Evolutionary conservation across 345 rosid species (phyloP).

Genomic region (Ricinus communis): DNA sequence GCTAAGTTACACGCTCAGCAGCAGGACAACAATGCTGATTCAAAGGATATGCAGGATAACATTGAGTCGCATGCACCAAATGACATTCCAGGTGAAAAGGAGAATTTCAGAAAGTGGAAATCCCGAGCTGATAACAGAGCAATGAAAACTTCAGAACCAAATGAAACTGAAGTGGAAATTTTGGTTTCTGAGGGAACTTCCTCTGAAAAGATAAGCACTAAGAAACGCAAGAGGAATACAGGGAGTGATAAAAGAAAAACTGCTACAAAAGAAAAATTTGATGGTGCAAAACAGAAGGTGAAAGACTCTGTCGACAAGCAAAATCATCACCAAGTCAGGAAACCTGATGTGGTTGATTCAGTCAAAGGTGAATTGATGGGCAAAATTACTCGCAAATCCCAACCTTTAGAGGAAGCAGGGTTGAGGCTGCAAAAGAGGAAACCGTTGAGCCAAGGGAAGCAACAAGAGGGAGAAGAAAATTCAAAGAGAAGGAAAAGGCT

Average conservation of each 20-base stretch:
- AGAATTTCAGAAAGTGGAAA: constrained; percentile 46
- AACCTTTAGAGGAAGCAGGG: constrained; percentile 27
- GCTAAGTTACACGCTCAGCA: constrained; percentile 44
- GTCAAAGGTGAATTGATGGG: constrained; percentile 23
- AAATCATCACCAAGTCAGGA: constrained; percentile 20
- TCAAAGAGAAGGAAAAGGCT: constrained; percentile 36
- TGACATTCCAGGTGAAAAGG: constrained; percentile 18
- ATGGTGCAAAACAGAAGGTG: constrained; percentile 15
- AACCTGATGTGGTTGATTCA: constrained; percentile 22
- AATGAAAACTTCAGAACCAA: constrained; percentile 18
- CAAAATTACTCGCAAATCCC: constrained; percentile 11
- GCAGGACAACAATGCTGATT: constrained; percentile 32
- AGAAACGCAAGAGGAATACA: constrained; percentile 40
- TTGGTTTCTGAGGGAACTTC: constrained; percentile 18
- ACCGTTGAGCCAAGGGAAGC: constrained; percentile 29
- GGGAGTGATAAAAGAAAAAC: constrained; percentile 27
- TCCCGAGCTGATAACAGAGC: constrained; percentile 35
- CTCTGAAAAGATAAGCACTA: constrained; percentile 23
- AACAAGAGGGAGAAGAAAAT: constrained; percentile 27
- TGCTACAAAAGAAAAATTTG: constrained; percentile 21
- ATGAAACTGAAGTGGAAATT: constrained; percentile 24
- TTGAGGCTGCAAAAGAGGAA: constrained; percentile 41
- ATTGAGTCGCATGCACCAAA: constrained; percentile 5
- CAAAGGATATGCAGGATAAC: constrained; percentile 22
- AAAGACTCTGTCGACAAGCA: constrained; percentile 30